Evolutionary conservation across 1,284 basidiomycete species (phyloP).

Genomic region (Exobasidium cylindrosporum): DNA sequence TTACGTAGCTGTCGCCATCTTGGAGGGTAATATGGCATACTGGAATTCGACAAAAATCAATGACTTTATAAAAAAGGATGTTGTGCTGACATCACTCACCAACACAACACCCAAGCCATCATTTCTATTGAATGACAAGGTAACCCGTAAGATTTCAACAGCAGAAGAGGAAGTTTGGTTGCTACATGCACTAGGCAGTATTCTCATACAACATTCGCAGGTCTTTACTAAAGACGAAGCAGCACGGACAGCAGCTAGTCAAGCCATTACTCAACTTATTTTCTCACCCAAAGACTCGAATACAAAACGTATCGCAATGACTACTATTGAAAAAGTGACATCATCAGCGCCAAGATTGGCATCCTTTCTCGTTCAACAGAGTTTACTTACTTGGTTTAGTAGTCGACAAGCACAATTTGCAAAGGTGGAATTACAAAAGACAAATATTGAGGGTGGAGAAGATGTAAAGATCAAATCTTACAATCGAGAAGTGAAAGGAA

Average conservation of each 20-base stretch:
- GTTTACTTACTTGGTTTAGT: conserved; percentile 15
- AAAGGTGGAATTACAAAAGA: not conserved
- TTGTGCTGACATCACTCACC: conserved; percentile 28
- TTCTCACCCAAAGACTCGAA: not conserved
- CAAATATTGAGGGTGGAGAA: conserved; percentile 21
- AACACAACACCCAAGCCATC: conserved; percentile 41
- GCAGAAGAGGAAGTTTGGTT: conserved; percentile 42
- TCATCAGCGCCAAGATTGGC: conserved; percentile 24
- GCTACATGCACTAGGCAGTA: conserved; percentile 26
- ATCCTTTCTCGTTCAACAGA: conserved; percentile 26
- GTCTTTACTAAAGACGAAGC: conserved; percentile 25
- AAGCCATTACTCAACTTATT: conserved; percentile 29
- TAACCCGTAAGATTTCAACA: conserved; percentile 40
- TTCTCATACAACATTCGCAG: conserved; percentile 17
- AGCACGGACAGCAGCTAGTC: conserved; percentile 22
- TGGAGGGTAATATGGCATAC: conserved; percentile 26
- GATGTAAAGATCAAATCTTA: conserved; percentile 26
- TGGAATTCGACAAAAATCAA: conserved; percentile 31
- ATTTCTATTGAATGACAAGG: conserved; percentile 50
- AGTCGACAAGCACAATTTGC: not conserved
- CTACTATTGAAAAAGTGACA: conserved; percentile 20
- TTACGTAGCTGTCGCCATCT: conserved; percentile 37
- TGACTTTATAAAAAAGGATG: conserved; percentile 24
- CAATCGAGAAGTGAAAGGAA: conserved; percentile 27
- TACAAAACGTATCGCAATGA: conserved; percentile 1